Evolutionary conservation across 805 yeast genomes (phyloP).

Genomic region (Suhomyces vadensis): DNA sequence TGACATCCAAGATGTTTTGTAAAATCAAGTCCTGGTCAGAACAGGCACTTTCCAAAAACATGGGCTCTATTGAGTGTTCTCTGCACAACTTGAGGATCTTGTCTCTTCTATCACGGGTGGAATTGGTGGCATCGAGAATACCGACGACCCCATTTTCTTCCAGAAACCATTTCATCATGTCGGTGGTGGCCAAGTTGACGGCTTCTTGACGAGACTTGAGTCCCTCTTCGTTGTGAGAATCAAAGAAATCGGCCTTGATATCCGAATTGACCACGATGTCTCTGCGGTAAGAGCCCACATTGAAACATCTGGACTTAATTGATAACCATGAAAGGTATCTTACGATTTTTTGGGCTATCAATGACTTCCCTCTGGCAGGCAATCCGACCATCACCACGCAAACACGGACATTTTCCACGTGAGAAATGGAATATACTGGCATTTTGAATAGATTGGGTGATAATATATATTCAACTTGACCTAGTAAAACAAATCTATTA

Average conservation of each 20-base stretch:
- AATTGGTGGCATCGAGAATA: conserved; percentile 90
- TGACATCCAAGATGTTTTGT: conserved; percentile 83
- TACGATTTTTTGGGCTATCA: conserved; percentile 91
- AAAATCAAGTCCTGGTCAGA: conserved; percentile 75
- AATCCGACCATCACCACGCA: conserved; percentile 89
- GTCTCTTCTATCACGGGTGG: conserved; percentile 70
- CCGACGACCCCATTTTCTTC: conserved; percentile 86
- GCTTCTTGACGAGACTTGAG: conserved; percentile 65
- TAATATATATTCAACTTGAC: too few species aligned
- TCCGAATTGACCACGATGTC: conserved; percentile 47
- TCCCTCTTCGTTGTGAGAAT: conserved; percentile 65
- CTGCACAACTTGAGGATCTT: conserved; percentile 62
- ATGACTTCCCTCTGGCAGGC: conserved; percentile 91
- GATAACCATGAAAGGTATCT: conserved; percentile 92
- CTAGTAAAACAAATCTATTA: too few species aligned
- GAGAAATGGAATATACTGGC: conserved; percentile 60
- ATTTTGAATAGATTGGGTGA: conserved; percentile 22
- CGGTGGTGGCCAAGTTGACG: conserved; percentile 67
- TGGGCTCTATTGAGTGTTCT: conserved; percentile 73
- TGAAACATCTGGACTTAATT: conserved; percentile 81
- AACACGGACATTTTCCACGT: conserved; percentile 69
- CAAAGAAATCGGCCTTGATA: conserved; percentile 78
- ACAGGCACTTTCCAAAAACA: conserved; percentile 91
- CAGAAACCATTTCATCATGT: conserved; percentile 84
- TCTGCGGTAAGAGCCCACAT: conserved; percentile 85